A percentile compares a stretch with the other conserved stretches of the same genome.
Conservation (phyloP, 345 rosid species). For the Clausena lansium region DNA sequence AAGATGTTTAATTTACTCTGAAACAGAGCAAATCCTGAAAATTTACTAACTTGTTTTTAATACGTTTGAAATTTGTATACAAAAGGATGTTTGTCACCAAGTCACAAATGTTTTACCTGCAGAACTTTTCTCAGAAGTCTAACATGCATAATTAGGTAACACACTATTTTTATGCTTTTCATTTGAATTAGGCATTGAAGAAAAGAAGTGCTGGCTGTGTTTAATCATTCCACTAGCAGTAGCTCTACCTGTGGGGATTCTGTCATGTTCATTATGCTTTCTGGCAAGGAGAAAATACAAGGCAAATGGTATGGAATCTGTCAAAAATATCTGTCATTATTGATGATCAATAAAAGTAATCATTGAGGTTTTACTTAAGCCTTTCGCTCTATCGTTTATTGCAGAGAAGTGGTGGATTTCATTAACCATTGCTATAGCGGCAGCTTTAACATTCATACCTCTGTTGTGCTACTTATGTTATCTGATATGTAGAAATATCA, state of each 20-base stretch:
- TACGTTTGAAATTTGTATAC: too few relatives aligned
- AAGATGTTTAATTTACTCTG: too few relatives aligned
- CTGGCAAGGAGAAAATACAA: neutral
- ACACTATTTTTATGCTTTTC: neutral
- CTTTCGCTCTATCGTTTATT: neutral
- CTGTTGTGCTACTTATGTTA: neutral
- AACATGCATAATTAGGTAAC: too few relatives aligned
- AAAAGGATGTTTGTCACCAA: too few relatives aligned
- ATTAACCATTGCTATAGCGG: neutral
- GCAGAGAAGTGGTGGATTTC: neutral
- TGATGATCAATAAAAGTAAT: neutral
- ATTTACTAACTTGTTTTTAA: too few relatives aligned
- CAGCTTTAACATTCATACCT: neutral
- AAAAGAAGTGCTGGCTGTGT: slow-evolving; percentile 2
- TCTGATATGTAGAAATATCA: neutral
- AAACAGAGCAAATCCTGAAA: too few relatives aligned
- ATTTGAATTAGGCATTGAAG: neutral
- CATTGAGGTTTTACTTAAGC: too few relatives aligned
- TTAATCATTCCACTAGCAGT: neutral
- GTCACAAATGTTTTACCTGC: too few relatives aligned
- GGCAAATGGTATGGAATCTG: neutral
- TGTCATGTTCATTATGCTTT: neutral
- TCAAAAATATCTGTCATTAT: neutral
- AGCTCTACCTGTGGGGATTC: neutral
- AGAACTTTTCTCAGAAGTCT: too few relatives aligned